Base-by-base conservation (phyloP, 2,329 filamentous ascomycete genomes). In the Xylariaceae sp. region DNA sequence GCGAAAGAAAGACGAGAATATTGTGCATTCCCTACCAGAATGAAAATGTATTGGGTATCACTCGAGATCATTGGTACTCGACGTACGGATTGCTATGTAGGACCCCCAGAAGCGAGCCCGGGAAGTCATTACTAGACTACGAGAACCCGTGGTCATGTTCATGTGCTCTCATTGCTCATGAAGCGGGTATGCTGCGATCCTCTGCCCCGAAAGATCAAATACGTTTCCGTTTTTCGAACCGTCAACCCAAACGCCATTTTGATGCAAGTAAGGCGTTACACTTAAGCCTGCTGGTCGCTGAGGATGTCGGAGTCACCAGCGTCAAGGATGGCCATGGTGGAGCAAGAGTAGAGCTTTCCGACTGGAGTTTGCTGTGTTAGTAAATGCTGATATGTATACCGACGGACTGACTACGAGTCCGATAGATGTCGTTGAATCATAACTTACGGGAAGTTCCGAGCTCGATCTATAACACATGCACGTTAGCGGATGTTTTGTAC, bases 221-320 rank as follows among this genome's bases (percentile, higher is more conserved):
- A 58, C 58, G 51, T 62, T 65, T 66, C 64, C 57, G 69, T 68
- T 68, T 58, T 64, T 64, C 55, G 63, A 55, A 68, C 67, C 64
- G 61, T 65, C 62, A 65, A 65, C 66, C 70, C 66, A 64, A 69
- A 72, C 69, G 69, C 70, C 70, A 61, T 61, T 68, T 56, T 61
- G 51, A 67, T 70, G 63, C 57, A 59, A 56, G 53, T 53, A 62
- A 65, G 55, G 65, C 23, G 23, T 30, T 30, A 30, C 23, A 30
- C 64, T 79, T 87, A 88, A 73, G 82, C 80, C 74, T 81, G 77
- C 77, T 87, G 86, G 78, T 90, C 87, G 80, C 82, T 88, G 72
- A 99, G 86, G 79, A 99, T 99, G 80, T 99, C 94, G 71, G 91
- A 96, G 87, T 97, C 89, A 87, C 93, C 94, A 76, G 92, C 92